phyloP scores from a whole-genome alignment of 2,329 filamentous ascomycete species.

The Kalaharituber pfeilii region DNA sequence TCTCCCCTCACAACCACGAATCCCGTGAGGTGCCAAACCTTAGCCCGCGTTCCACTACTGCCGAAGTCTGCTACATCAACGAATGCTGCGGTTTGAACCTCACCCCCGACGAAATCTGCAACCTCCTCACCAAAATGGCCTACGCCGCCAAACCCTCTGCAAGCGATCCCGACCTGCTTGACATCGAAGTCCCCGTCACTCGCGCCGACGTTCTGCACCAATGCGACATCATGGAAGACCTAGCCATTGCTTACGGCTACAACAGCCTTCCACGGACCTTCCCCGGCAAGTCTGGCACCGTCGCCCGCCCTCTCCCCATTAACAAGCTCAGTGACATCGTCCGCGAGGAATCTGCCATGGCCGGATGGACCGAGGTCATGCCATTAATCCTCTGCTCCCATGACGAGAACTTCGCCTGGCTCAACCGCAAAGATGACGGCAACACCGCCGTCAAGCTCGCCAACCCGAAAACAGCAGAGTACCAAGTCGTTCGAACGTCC shows the following conservation, averaged over 20 bases:
- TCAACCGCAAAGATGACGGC: slow-evolving; percentile 79
- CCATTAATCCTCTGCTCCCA: slow-evolving; percentile 92
- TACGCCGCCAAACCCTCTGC: slow-evolving; percentile 61
- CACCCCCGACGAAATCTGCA: slow-evolving; percentile 55
- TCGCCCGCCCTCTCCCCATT: slow-evolving; percentile 65
- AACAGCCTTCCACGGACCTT: slow-evolving; percentile 82
- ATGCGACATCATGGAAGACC: slow-evolving; percentile 97
- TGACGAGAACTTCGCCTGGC: slow-evolving; percentile 93
- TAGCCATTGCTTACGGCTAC: slow-evolving; percentile 92
- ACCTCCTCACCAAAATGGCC: slow-evolving; percentile 74
- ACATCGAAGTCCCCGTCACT: slow-evolving; percentile 71
- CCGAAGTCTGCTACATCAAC: slow-evolving; percentile 87
- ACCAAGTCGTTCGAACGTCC: slow-evolving; percentile 79
- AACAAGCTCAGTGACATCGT: slow-evolving; percentile 94
- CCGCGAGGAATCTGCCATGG: slow-evolving; percentile 73
- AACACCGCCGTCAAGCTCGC: slow-evolving; percentile 66
- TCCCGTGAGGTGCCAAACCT: slow-evolving; percentile 68
- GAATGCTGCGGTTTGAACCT: slow-evolving; percentile 70
- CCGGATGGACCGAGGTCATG: slow-evolving; percentile 92
- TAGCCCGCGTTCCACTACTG: slow-evolving; percentile 55
- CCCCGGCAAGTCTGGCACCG: slow-evolving; percentile 67
- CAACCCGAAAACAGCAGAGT: slow-evolving; percentile 85
- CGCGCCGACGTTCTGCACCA: slow-evolving; percentile 90
- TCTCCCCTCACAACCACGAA: slow-evolving; percentile 77
- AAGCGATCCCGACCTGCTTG: slow-evolving; percentile 50